Percentiles rank a stretch among this genome's conserved stretches.
Evolutionary conservation across 495 filamentous ascomycete species (phyloP).

Genomic region (Alectoria sarmentosa): DNA sequence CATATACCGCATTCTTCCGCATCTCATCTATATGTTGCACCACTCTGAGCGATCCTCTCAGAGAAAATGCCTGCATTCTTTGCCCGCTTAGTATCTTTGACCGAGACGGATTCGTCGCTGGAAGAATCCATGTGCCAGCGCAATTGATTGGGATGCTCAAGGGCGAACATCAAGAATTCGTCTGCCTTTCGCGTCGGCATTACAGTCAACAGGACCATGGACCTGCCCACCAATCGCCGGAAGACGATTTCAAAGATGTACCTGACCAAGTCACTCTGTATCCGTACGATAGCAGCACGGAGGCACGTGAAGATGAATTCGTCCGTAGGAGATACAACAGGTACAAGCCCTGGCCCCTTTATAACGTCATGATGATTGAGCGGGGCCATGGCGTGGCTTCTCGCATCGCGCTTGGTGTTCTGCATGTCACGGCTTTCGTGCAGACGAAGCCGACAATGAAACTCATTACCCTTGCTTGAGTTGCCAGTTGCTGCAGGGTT

Average conservation of each 20-base stretch:
- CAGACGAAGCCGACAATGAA: constrained; percentile 19
- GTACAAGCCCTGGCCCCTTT: constrained; percentile 9
- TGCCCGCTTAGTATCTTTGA: neutral
- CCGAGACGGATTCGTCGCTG: neutral
- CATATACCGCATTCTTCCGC: constrained; percentile 6
- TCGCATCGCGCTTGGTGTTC: neutral
- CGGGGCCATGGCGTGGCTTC: constrained; percentile 9
- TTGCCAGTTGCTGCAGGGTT: neutral
- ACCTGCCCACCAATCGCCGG: neutral
- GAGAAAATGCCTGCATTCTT: neutral
- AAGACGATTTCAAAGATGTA: neutral
- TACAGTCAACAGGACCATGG: neutral
- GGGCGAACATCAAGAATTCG: constrained; percentile 2
- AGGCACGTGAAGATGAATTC: neutral
- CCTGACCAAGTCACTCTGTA: neutral
- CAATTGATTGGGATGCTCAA: neutral
- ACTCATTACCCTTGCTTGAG: constrained; percentile 31
- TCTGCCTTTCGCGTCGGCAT: constrained; percentile 6
- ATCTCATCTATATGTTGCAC: neutral
- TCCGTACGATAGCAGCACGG: neutral
- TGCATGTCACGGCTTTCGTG: constrained; percentile 4
- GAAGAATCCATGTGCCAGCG: neutral
- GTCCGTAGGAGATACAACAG: neutral
- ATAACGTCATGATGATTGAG: constrained; percentile 11
- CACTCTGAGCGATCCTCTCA: neutral